Percentiles rank a stretch among this genome's conserved stretches.
phyloP scores from a whole-genome alignment of 2,329 filamentous ascomycete genomes.

The Neonectria faginata region DNA sequence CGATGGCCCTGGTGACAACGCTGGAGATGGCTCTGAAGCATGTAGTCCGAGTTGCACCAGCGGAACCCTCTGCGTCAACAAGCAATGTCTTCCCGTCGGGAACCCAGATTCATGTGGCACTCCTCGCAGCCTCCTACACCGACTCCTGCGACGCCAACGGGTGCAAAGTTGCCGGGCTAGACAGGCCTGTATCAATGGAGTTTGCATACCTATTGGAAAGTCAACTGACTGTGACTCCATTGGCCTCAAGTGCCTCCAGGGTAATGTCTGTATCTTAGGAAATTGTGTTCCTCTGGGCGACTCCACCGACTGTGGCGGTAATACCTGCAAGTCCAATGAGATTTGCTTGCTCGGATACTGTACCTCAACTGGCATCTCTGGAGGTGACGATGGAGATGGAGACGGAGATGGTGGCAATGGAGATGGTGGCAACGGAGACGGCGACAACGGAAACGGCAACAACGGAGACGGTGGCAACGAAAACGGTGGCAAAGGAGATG shows the following conservation, averaged over 20 bases:
- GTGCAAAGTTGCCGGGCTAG: constrained; percentile 16
- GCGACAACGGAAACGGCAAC: constrained; percentile 2
- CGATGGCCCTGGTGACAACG: no score
- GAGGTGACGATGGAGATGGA: neutral
- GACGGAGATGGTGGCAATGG: constrained; percentile 4
- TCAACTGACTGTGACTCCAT: constrained; percentile 21
- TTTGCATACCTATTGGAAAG: constrained; percentile 17
- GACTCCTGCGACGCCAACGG: constrained; percentile 23
- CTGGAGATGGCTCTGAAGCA: neutral
- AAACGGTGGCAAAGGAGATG: neutral
- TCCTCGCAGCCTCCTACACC: neutral
- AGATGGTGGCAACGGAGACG: neutral
- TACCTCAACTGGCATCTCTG: constrained; percentile 5
- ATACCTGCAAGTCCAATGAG: constrained; percentile 18
- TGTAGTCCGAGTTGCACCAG: constrained; percentile 23
- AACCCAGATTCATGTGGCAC: constrained; percentile 22
- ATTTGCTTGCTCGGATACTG: constrained; percentile 34
- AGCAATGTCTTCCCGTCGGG: constrained; percentile 19
- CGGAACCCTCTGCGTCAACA: constrained; percentile 23
- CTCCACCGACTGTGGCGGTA: constrained; percentile 19
- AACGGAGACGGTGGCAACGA: neutral
- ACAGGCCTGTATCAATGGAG: constrained; percentile 28
- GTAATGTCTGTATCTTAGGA: constrained; percentile 30
- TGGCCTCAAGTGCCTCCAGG: constrained; percentile 24
- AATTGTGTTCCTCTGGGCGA: constrained; percentile 30